phyloP scores from a whole-genome alignment of 2,329 filamentous ascomycete genomes.

The Cladophialophora exuberans region DNA sequence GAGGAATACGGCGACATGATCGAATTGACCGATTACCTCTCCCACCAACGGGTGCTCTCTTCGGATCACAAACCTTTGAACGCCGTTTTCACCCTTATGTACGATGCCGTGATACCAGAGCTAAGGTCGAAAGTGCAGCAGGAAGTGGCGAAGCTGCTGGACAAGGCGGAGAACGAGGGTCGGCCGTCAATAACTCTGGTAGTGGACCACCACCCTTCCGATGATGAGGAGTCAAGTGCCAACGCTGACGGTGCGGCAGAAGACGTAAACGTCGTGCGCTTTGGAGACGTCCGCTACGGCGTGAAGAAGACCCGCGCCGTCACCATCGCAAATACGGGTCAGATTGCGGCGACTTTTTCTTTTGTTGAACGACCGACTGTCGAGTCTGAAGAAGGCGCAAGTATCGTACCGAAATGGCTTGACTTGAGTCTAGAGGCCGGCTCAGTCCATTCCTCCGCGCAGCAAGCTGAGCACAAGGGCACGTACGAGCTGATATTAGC shows the following conservation, averaged over 20 bases:
- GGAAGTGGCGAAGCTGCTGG: conserved; percentile 84
- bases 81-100: conserved; percentile 80
- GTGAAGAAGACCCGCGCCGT: conserved; percentile 67
- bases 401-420: conserved; percentile 67
- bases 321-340: conserved; percentile 90
- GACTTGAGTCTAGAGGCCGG: conserved; percentile 62
- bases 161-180: conserved; percentile 88
- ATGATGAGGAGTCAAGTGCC: conserved; percentile 43
- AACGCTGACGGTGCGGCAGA: conserved; percentile 45
- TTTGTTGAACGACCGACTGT: conserved; percentile 70
- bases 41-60: conserved; percentile 85
- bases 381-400: conserved; percentile 8
- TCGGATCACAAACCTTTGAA: conserved; percentile 94
- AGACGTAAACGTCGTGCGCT: conserved; percentile 67
- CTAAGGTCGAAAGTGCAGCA: conserved; percentile 81
- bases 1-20: conserved; percentile 52
- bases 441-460: conserved; percentile 32
- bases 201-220: conserved; percentile 66
- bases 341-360: conserved; percentile 75
- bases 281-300: conserved; percentile 74
- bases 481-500: conserved; percentile 65
- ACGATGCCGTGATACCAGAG: conserved; percentile 82
- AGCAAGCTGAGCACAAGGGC: conserved; percentile 39
- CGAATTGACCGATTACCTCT: conserved; percentile 71
- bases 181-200: conserved; percentile 82